Conservation (phyloP, 495 filamentous ascomycete genomes). For the Lepidopterella palustris region DNA sequence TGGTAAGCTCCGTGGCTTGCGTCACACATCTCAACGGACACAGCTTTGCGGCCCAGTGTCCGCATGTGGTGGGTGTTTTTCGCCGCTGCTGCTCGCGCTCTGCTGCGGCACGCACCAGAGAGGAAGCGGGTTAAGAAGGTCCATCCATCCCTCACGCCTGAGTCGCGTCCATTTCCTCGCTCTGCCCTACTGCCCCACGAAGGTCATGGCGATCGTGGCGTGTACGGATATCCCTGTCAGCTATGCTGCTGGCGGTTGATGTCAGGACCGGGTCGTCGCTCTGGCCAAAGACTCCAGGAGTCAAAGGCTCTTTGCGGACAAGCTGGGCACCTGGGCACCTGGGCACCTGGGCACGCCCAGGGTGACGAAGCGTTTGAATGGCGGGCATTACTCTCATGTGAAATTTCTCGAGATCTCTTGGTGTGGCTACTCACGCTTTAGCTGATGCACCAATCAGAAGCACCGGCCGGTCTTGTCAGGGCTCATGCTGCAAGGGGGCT, state of each 20-base stretch:
- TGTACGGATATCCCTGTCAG: not conserved
- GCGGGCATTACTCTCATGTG: not conserved
- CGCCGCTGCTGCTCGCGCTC: too few species aligned
- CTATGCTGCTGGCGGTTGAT: not conserved
- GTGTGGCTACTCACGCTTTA: slow-evolving; percentile 4
- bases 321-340: too few species aligned
- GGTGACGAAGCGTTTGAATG: not conserved
- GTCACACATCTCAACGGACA: not conserved
- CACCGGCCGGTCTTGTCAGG: slow-evolving; percentile 3
- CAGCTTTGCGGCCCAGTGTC: not conserved
- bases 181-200: not conserved
- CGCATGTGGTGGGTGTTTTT: too few species aligned
- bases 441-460: not conserved
- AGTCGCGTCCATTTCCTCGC: too few species aligned
- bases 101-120: too few species aligned
- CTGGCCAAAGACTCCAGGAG: too few species aligned
- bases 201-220: not conserved
- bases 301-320: not conserved
- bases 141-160: too few species aligned
- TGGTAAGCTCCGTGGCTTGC: not conserved
- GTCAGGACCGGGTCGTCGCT: not conserved
- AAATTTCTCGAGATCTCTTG: too few species aligned
- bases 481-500: too few species aligned
- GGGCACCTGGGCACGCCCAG: too few species aligned
- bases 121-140: too few species aligned